Conservation (phyloP, 2,329 filamentous ascomycete species). For the Fusarium armeniacum region DNA sequence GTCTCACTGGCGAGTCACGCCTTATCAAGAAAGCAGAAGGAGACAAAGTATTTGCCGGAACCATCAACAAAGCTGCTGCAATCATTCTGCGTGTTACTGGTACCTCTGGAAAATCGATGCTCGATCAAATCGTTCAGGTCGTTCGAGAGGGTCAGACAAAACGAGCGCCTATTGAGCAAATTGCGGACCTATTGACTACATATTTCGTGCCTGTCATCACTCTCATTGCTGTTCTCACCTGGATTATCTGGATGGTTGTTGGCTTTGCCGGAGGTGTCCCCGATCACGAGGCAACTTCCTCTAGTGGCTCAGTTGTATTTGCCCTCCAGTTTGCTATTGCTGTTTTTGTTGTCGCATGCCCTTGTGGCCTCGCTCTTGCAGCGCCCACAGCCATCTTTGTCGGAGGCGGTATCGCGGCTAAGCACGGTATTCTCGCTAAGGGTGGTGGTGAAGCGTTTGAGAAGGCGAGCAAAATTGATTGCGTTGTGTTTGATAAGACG, state of each 20-base stretch:
- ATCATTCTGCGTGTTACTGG: conserved; percentile 75
- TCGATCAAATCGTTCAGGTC: conserved; percentile 83
- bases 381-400: conserved; percentile 89
- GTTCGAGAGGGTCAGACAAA: conserved; percentile 83
- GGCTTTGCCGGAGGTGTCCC: conserved; percentile 72
- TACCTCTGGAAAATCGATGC: conserved; percentile 77
- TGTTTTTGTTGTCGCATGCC: conserved; percentile 89
- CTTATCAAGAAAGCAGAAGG: conserved; percentile 73
- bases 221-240: conserved; percentile 77
- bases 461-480: conserved; percentile 82
- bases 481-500: conserved; percentile 90
- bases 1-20: conserved; percentile 83
- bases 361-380: conserved; percentile 86
- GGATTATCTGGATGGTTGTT: conserved; percentile 78
- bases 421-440: conserved; percentile 84
- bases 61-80: conserved; percentile 77
- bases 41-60: conserved; percentile 79
- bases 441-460: conserved; percentile 89
- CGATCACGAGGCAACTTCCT: conserved; percentile 66
- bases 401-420: conserved; percentile 82
- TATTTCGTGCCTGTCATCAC: conserved; percentile 84
- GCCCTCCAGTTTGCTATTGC: conserved; percentile 86
- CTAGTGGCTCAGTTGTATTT: conserved; percentile 78
- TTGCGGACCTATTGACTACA: conserved; percentile 79
- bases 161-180: conserved; percentile 80